phyloP scores from a whole-genome alignment of 805 yeast genomes.

The Sungouiozyma intestinalis region DNA sequence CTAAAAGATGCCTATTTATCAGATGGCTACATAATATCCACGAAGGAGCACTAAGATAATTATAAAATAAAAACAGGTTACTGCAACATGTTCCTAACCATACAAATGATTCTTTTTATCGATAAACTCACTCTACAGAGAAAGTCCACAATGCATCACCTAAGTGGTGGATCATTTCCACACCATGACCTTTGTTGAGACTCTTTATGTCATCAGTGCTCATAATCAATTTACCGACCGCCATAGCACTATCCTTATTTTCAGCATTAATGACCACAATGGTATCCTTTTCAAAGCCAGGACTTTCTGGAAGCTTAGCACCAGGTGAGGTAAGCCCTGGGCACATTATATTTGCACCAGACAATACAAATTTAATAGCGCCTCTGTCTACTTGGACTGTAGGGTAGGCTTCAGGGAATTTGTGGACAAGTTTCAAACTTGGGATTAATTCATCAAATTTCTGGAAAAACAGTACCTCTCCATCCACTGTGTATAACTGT shows the following conservation, averaged over 20 bases:
- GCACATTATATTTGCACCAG: constrained; percentile 96
- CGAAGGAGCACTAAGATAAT: too few species aligned
- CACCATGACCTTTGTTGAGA: constrained; percentile 80
- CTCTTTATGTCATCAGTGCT: constrained; percentile 79
- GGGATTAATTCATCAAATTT: constrained; percentile 76
- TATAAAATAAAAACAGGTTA: neutral
- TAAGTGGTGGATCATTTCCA: constrained; percentile 70
- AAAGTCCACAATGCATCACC: constrained; percentile 86
- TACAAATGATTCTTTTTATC: neutral
- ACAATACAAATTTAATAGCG: constrained; percentile 88
- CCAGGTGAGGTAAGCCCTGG: constrained; percentile 87
- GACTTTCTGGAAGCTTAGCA: constrained; percentile 69
- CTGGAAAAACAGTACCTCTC: constrained; percentile 68
- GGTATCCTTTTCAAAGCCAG: constrained; percentile 44
- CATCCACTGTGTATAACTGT: constrained; percentile 63
- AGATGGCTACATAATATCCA: constrained; percentile 7
- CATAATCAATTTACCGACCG: constrained; percentile 82
- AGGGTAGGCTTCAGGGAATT: constrained; percentile 77
- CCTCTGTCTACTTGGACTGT: constrained; percentile 88
- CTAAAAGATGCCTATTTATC: constrained; percentile 10
- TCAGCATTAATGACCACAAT: constrained; percentile 81
- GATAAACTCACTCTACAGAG: constrained; percentile 35
- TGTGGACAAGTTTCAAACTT: constrained; percentile 61
- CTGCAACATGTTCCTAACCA: neutral
- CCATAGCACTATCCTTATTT: constrained; percentile 84